A percentile compares a stretch with the other conserved stretches of the same genome.
Evolutionary conservation across 2,329 filamentous ascomycete genomes (phyloP).

Genomic region (Trichoderma sp.): DNA sequence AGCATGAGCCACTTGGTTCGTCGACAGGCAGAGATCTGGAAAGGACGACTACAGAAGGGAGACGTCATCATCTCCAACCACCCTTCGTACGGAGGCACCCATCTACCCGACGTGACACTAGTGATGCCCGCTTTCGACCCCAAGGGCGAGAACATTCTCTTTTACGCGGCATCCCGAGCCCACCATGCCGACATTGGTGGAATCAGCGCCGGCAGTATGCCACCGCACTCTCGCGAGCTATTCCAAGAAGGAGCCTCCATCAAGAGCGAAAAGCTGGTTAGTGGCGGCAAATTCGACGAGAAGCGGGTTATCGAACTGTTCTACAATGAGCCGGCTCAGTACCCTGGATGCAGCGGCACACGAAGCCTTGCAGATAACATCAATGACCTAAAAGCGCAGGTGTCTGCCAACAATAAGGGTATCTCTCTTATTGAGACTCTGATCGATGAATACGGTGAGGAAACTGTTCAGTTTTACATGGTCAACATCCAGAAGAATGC

Average conservation of each 20-base stretch:
- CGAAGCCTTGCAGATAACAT: constrained; percentile 77
- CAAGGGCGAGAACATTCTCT: constrained; percentile 67
- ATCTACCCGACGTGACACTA: constrained; percentile 79
- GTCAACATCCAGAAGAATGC: constrained; percentile 76
- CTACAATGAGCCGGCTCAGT: constrained; percentile 69
- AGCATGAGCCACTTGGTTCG: constrained; percentile 81
- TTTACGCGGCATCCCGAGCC: constrained; percentile 76
- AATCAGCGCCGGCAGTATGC: constrained; percentile 79
- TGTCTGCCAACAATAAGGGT: constrained; percentile 81
- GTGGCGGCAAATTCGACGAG: constrained; percentile 74
- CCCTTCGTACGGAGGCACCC: constrained; percentile 78
- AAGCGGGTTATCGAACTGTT: constrained; percentile 70
- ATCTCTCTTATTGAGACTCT: constrained; percentile 75
- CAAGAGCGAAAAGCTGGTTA: constrained; percentile 68
- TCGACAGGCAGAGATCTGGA: constrained; percentile 77
- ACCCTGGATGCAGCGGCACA: constrained; percentile 75
- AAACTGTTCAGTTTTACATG: constrained; percentile 84
- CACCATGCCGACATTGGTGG: constrained; percentile 86
- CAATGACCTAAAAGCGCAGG: constrained; percentile 79
- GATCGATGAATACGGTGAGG: constrained; percentile 74
- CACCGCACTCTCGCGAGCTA: constrained; percentile 65
- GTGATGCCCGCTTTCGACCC: constrained; percentile 73
- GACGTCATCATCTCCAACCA: constrained; percentile 84
- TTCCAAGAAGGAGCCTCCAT: constrained; percentile 64
- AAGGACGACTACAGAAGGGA: constrained; percentile 70